Base-by-base conservation (phyloP, 371 early-diverging fungal species). In the Catenaria anguillulae region DNA sequence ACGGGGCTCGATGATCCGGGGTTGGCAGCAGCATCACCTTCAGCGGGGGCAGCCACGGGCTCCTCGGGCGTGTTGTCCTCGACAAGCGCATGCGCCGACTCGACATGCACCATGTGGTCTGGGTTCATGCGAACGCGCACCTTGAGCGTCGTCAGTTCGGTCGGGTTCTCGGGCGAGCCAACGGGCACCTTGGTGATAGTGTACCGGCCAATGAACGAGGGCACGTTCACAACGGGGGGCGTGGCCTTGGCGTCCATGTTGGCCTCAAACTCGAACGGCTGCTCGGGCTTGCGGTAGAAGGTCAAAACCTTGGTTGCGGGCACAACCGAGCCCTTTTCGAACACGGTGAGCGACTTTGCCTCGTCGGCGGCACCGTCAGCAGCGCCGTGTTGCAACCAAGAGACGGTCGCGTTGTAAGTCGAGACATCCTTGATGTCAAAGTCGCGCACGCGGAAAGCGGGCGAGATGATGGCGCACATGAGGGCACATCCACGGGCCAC, bases 381-480 rank as follows among this genome's bases (percentile, higher is more conserved):
- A n/a, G n/a, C n/a, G n/a, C 5, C 21, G 43, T 4, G 31, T 42
- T 42, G 55, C 54, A 73, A 73, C 77, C 77, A 77, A 24, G 62
- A 43, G n/a, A 86, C 69, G 65, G 77, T 74, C 68, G 90, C 80
- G 60, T 89, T 89, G 71, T 84, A 86, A 63, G 74, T 74, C 70
- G 84, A 85, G 70, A 89, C 79, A 76, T 97, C 97, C 68, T 88
- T 81, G 66, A 95, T 84, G 40, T 83, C 71, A 75, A 95, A 94
- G 61, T 95, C 95, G 66, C 96, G 90, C 66, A 94, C 95, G 75
- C 89, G 89, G 87, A 97, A 93, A 60, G 89, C 88, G n/a, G 97
- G 97, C 40, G 92, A 92, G 63, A 92, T 75, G 75, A 95, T 92
- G 70, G 97, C 97, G 76, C 96, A 95, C 78, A 90, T 90, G 56